A percentile compares a stretch with the other conserved stretches of the same genome.
These are phyloP conservation scores for Fusarium buharicum DNA, from an alignment of 2,329 filamentous ascomycete genomes.

Conservation along the genomic window DNA sequence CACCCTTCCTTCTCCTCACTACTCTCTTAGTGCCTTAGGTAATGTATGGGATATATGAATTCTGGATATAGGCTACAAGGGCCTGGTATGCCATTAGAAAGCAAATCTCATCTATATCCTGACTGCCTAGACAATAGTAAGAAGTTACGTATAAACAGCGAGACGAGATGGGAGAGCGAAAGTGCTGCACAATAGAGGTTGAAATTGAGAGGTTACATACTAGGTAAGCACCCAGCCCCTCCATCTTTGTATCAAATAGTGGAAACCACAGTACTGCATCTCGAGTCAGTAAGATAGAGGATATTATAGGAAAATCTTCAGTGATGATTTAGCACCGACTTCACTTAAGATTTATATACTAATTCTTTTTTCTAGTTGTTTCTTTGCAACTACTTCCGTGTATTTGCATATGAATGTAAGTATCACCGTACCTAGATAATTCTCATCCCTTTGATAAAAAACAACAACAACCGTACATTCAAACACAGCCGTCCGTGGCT, in stretches of 20 bases:
- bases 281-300: no score
- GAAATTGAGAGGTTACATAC: slow-evolving; percentile 2
- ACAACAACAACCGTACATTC: no score
- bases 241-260: no score
- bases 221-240: no score
- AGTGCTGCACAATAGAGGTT: neutral
- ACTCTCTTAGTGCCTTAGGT: neutral
- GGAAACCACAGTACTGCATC: no score
- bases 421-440: neutral
- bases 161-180: neutral
- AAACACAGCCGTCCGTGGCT: neutral
- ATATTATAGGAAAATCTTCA: no score
- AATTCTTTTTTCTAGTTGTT: no score
- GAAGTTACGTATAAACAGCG: neutral
- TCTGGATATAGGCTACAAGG: neutral
- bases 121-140: neutral
- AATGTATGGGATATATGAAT: neutral
- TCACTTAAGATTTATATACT: no score
- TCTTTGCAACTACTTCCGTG: no score
- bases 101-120: slow-evolving; percentile 8
- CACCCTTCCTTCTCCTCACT: no score
- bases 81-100: neutral
- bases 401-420: neutral
- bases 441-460: neutral
- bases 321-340: no score